These are phyloP conservation scores for Yamadazyma aaseri DNA, from an alignment of 1,139 yeast species.

Conservation along the genomic window DNA sequence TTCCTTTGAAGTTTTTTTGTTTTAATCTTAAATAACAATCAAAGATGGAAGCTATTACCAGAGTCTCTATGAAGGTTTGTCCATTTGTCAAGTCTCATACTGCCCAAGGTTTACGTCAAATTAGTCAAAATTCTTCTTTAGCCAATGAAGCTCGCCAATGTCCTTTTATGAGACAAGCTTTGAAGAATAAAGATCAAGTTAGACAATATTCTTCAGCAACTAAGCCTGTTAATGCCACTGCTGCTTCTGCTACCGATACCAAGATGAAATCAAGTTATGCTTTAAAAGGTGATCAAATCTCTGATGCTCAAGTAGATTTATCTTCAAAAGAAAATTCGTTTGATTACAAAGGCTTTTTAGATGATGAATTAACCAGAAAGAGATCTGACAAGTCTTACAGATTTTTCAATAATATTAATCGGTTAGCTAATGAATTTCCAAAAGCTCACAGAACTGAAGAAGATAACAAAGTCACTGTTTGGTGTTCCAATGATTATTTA, in stretches of 20 bases:
- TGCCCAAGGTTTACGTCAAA: slow-evolving; percentile 55
- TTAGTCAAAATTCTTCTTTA: slow-evolving; percentile 46
- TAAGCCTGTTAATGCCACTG: slow-evolving; percentile 51
- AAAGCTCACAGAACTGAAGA: slow-evolving; percentile 78
- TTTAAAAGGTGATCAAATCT: slow-evolving; percentile 27
- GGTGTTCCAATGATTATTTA: slow-evolving; percentile 97
- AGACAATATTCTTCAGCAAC: slow-evolving; percentile 59
- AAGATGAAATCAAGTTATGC: slow-evolving; percentile 34
- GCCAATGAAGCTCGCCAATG: slow-evolving; percentile 69
- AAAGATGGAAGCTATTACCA: slow-evolving; percentile 77
- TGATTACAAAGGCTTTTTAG: slow-evolving; percentile 66
- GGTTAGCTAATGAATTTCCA: slow-evolving; percentile 92
- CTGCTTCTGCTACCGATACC: slow-evolving; percentile 28
- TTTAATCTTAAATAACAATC: neutral
- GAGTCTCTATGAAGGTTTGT: slow-evolving; percentile 76
- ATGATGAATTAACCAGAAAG: slow-evolving; percentile 65
- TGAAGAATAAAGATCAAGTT: slow-evolving; percentile 35
- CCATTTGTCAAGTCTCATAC: slow-evolving; percentile 80
- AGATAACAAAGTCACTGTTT: slow-evolving; percentile 86
- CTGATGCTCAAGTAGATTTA: slow-evolving; percentile 29
- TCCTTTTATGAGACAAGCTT: slow-evolving; percentile 86
- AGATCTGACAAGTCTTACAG: slow-evolving; percentile 90
- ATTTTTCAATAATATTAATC: slow-evolving; percentile 92
- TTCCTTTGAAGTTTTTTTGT: neutral
- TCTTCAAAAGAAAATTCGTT: slow-evolving; percentile 46